Percentiles rank a stretch among this genome's conserved stretches.
These are phyloP conservation scores for Pyrenula massariospora DNA, from an alignment of 495 filamentous ascomycete species.

Conservation along the genomic window DNA sequence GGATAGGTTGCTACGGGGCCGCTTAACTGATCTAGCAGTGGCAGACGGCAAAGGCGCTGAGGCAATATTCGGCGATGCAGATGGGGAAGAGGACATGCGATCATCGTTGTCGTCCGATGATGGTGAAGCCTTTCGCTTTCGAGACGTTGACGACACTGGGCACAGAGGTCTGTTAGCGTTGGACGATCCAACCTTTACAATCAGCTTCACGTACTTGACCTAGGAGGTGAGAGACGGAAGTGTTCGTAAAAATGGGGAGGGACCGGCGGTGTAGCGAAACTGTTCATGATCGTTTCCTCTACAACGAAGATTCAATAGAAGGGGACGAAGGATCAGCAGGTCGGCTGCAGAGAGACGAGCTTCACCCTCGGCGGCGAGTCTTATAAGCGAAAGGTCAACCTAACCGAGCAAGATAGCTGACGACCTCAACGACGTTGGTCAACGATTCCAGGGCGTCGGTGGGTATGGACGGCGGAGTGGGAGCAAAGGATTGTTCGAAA, in stretches of 20 bases:
- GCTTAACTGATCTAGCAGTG: conserved; percentile 48
- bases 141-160: conserved; percentile 41
- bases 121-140: conserved; percentile 86
- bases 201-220: conserved; percentile 45
- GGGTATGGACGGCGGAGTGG: too few relatives aligned
- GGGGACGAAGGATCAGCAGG: not conserved
- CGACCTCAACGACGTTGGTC: too few relatives aligned
- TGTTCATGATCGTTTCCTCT: conserved; percentile 40
- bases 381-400: too few relatives aligned
- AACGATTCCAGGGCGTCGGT: too few relatives aligned
- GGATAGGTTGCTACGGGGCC: conserved; percentile 52
- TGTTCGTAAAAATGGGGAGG: conserved; percentile 69
- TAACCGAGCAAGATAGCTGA: too few relatives aligned
- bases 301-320: not conserved
- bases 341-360: too few relatives aligned
- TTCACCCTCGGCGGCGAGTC: too few relatives aligned
- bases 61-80: conserved; percentile 61
- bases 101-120: conserved; percentile 55
- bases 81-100: conserved; percentile 79
- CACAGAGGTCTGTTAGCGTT: conserved; percentile 26
- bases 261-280: conserved; percentile 46
- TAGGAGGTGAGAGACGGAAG: conserved; percentile 57
- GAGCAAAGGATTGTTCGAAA: not conserved
- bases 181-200: not conserved
- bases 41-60: conserved; percentile 53